A percentile compares a stretch with the other conserved stretches of the same genome.
phyloP scores from a whole-genome alignment of 495 filamentous ascomycete species.

The Aspergillus ellipticus region DNA sequence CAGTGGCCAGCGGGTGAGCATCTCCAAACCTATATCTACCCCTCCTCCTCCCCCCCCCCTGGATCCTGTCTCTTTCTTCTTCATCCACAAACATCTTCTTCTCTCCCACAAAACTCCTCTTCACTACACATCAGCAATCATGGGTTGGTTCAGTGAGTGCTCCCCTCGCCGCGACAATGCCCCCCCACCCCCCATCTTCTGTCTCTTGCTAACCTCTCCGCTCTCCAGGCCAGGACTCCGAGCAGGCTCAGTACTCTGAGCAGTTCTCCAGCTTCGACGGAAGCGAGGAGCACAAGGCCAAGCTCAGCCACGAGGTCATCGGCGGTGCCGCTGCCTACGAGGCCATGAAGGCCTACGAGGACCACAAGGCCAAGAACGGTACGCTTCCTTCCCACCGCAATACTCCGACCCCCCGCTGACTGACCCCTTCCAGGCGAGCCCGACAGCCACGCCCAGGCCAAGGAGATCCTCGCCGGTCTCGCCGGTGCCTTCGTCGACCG shows the following conservation, averaged over 20 bases:
- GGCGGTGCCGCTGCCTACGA: constrained; percentile 70
- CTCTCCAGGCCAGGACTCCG: constrained; percentile 19
- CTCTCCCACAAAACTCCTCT: not conserved
- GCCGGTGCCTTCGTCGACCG: constrained; percentile 71
- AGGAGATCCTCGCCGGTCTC: constrained; percentile 66
- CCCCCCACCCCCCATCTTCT: not conserved
- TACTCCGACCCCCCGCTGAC: not conserved
- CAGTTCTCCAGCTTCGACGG: constrained; percentile 39
- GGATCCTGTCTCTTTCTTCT: not conserved
- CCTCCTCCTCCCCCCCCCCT: not conserved
- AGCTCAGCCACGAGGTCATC: constrained; percentile 62
- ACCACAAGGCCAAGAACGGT: constrained; percentile 61
- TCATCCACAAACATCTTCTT: constrained; percentile 2
- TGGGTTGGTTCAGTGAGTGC: constrained; percentile 20
- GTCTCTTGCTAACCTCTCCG: too few relatives aligned
- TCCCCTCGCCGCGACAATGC: not conserved
- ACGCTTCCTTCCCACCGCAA: constrained; percentile 5
- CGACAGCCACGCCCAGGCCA: constrained; percentile 62
- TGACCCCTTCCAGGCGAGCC: constrained; percentile 48
- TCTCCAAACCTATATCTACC: not conserved
- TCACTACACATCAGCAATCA: constrained; percentile 7
- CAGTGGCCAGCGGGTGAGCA: too few relatives aligned
- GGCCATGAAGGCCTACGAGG: constrained; percentile 69
- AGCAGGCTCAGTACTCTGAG: constrained; percentile 41
- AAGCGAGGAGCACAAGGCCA: constrained; percentile 45